Base-by-base conservation (phyloP, 2,329 filamentous ascomycete species). In the Diaporthe vexans region DNA sequence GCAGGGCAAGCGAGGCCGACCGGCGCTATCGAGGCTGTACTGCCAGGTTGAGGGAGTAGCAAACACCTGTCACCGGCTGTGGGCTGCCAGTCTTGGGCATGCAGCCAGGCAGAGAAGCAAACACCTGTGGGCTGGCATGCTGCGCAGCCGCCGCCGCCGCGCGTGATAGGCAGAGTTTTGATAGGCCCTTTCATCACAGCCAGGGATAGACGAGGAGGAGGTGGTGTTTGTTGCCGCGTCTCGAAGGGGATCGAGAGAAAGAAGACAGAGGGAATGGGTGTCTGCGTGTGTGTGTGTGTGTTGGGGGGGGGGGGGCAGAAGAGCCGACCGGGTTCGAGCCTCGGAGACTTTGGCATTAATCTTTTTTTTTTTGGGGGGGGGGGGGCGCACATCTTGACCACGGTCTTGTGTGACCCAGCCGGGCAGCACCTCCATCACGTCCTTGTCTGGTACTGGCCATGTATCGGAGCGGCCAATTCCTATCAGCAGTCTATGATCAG, bases 1-100 rank as follows among this genome's bases (percentile, higher is more conserved):
- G 46, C 46, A 65, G 46, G 61, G 26, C 6, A 24, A 26, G 21
- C 5, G 29, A 67, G 29, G 26, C 29, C 29, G 46, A 9, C 17
- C 46, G 13, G 43, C 29, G 61, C 46, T 9, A 2, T 37, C 11
- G 9, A 40, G 13, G 29, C 43, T 21, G 43, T 11, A 29, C n/a
- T 35, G 29, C 46, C 61, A 37, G 43, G 46, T 7, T 48, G 46
- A 52, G 52, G 21, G 51, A 52, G 61, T 24, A 67, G 46, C 61
- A 67, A 52, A 67, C 61, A 67, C 46, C 24, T 52, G 61, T 40
- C 46, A 67, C 61, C 61, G 61, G 21, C 46, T 52, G 61, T 19
- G 21, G 43, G 61, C 61, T 21, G 46, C 35, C 43, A 26, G 43
- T 67, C 43, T 35, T 24, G 46, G 43, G 61, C 46, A 33, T 67